Evolutionary conservation across 805 yeast genomes (phyloP).

Genomic region (Lachancea kluyveri): DNA sequence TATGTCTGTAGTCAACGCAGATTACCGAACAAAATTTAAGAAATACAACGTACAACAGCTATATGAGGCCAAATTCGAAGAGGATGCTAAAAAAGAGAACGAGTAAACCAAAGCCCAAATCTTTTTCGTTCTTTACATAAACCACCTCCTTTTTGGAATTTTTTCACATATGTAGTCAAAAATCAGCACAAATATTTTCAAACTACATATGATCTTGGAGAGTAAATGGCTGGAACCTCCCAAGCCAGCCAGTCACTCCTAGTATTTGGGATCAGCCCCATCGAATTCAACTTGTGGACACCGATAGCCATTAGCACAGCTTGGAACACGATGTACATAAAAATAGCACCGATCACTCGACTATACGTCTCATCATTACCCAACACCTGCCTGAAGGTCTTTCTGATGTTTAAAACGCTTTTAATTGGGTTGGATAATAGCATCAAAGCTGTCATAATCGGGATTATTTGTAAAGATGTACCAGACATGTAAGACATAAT

Average conservation of each 20-base stretch:
- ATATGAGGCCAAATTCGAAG: constrained; percentile 38
- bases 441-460: constrained; percentile 85
- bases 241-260: constrained; percentile 90
- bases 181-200: constrained; percentile 7
- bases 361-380: constrained; percentile 29
- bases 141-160: too few relatives aligned
- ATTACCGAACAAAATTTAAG: constrained; percentile 43
- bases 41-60: constrained; percentile 81
- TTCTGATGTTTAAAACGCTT: constrained; percentile 54
- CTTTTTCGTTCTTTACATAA: too few relatives aligned
- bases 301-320: constrained; percentile 65
- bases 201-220: constrained; percentile 19
- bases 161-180: not conserved
- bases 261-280: constrained; percentile 89
- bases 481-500: constrained; percentile 93
- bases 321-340: constrained; percentile 42
- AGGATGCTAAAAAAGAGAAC: not conserved
- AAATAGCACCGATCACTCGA: constrained; percentile 34
- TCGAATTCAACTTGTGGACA: constrained; percentile 71
- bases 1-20: constrained; percentile 70
- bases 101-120: too few relatives aligned
- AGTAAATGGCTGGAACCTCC: constrained; percentile 43
- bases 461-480: constrained; percentile 79
- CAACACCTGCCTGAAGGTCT: constrained; percentile 45
- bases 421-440: constrained; percentile 71